A percentile compares a stretch with the other conserved stretches of the same genome.
Evolutionary conservation across 73 alveolate species (phyloP).

Genomic region (Symbiodinium pilosum): DNA sequence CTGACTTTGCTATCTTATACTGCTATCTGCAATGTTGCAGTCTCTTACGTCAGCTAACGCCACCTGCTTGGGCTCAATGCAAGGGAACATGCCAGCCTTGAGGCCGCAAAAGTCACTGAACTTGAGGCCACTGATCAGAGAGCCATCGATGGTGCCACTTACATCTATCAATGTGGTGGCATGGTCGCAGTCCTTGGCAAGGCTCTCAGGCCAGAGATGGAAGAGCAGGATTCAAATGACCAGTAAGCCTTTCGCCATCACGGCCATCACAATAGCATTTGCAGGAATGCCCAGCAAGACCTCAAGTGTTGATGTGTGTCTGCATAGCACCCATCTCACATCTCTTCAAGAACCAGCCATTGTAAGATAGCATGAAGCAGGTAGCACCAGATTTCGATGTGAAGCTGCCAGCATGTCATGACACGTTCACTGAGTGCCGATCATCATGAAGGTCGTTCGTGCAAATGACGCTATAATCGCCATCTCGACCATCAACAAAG

Average conservation of each 20-base stretch:
- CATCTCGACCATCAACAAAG: constrained; percentile 89
- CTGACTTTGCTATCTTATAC: no score
- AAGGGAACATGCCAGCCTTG: neutral
- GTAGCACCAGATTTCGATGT: no score
- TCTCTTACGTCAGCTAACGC: no score
- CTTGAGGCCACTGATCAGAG: constrained; percentile 63
- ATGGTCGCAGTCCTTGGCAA: constrained; percentile 73
- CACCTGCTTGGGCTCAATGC: neutral
- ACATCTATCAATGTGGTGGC: constrained; percentile 81
- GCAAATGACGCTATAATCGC: constrained; percentile 87
- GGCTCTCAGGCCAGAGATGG: neutral
- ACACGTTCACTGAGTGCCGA: neutral
- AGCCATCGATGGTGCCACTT: constrained; percentile 82
- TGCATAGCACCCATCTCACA: no score
- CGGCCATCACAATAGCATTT: constrained; percentile 53
- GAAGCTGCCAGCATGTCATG: no score
- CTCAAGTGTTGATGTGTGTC: neutral
- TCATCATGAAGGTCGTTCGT: constrained; percentile 79
- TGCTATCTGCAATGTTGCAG: no score
- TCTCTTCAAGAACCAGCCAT: no score
- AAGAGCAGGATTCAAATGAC: no score
- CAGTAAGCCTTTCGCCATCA: constrained; percentile 25
- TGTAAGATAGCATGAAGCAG: no score
- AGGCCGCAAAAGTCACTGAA: constrained; percentile 69
- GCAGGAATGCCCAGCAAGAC: constrained; percentile 69